These are phyloP conservation scores for Wickerhamomyces sp. DNA, from an alignment of 1,139 yeast species.

Conservation along the genomic window DNA sequence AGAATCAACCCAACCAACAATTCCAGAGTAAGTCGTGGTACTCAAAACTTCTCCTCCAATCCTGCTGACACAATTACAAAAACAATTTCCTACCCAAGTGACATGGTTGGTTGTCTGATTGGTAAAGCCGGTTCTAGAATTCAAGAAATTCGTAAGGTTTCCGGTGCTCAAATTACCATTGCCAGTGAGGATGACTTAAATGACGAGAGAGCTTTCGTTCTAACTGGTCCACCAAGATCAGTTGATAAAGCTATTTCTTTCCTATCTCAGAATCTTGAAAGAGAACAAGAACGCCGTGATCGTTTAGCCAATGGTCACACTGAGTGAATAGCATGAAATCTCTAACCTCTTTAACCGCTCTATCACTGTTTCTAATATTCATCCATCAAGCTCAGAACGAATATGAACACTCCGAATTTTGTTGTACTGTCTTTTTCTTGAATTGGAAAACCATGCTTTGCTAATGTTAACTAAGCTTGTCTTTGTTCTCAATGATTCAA, in stretches of 20 bases:
- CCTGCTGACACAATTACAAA: conserved; percentile 29
- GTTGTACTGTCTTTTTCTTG: background rate
- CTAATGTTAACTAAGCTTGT: background rate
- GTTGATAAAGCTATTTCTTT: conserved; percentile 67
- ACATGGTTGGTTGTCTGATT: conserved; percentile 85
- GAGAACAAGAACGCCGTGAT: conserved; percentile 67
- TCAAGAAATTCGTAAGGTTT: conserved; percentile 75
- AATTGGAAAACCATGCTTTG: too few species aligned
- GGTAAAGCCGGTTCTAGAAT: conserved; percentile 86
- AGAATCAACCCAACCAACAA: conserved; percentile 18
- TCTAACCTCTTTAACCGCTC: background rate
- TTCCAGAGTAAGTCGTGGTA: conserved; percentile 2
- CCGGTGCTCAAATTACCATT: conserved; percentile 79
- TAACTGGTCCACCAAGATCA: conserved; percentile 59
- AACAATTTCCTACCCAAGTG: conserved; percentile 63
- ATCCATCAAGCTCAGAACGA: background rate
- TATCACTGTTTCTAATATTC: background rate
- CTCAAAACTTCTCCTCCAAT: conserved; percentile 6
- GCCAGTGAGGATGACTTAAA: conserved; percentile 65
- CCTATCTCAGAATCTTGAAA: conserved; percentile 69
- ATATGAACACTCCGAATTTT: background rate
- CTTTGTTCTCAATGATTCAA: background rate
- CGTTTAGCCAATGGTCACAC: conserved; percentile 14
- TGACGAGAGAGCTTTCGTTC: conserved; percentile 66
- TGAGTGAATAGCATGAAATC: background rate